Evolutionary conservation across 257 asterid species (phyloP), one percentile per base, ranked within the genome.

Genomic region (Jacaranda mimosifolia): DNA sequence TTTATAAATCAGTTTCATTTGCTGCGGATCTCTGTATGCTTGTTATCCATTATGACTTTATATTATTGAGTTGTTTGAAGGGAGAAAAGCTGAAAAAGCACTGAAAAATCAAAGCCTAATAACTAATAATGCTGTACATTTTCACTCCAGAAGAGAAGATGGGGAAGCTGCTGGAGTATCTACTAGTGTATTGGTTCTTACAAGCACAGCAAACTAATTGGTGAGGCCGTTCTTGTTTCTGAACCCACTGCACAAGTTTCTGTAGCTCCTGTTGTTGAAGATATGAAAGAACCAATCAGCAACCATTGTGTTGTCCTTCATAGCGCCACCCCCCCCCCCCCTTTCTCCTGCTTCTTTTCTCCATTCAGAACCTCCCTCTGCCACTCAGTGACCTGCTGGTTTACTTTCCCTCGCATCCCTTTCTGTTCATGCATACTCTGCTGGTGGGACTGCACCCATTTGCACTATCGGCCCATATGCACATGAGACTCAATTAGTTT

Each of bases 271-370:
- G 78, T 71, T 63, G 53, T 83, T 18, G 90, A 85, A 63, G 85
- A 72, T 63, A 76, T 46, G 5, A 87, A 6, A 94, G 5, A 87
- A 70, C 83, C 80, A 38, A 32, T 75, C 86, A 5, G 65, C 92
- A 49, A 32, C 89, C 48, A 48, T 78, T 10, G 75, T 82, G 10
- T 48, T 92, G 59, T 94, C 97, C 40, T 91, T 89, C 82, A 86
- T 91, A 63, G 95, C 94, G 63, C 85, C 91, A 93, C 51, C 97
- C 97, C 72, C 97, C 97, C 18, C 89, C 97, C 97, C 48, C 87
- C 94, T 66, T 46, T 89, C 97, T 40, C 97, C 97, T 4, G 89
- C 95, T 38, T 86, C 93, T 18, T 89, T 89, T 75, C 92, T 91
- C 72, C 95, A 79, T 32, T 90, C 95, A 1, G 95, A 88, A 88